Conservation (phyloP, 1,284 basidiomycete genomes). For the Tausonia pullulans region DNA sequence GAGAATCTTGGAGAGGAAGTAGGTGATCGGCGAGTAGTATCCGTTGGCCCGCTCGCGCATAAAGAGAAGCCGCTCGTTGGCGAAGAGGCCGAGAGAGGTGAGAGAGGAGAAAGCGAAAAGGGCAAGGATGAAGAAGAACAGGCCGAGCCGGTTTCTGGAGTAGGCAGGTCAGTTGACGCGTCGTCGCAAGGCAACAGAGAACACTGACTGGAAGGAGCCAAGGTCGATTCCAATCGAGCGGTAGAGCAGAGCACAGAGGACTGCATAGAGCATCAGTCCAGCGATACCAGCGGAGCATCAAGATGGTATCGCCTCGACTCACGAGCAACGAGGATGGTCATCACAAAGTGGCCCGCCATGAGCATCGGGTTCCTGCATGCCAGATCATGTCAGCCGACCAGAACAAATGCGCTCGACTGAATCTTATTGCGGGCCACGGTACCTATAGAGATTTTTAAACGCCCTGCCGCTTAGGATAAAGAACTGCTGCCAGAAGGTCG, state of each 20-base stretch:
- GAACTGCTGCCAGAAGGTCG: conserved; percentile 80
- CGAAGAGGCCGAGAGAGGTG: conserved; percentile 82
- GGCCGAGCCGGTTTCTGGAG: conserved; percentile 45
- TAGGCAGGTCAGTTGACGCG: not conserved
- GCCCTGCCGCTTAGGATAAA: conserved; percentile 82
- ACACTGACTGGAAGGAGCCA: conserved; percentile 55
- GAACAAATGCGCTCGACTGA: not conserved
- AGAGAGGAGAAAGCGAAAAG: conserved; percentile 93
- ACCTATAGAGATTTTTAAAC: conserved; percentile 87
- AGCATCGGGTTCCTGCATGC: conserved; percentile 69
- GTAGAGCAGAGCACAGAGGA: conserved; percentile 27
- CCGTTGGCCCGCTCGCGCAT: conserved; percentile 96
- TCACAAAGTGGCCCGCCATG: conserved; percentile 78
- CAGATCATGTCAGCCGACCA: conserved; percentile 1
- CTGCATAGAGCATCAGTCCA: conserved; percentile 16
- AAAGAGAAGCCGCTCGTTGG: conserved; percentile 86
- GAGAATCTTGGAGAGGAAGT: conserved; percentile 88
- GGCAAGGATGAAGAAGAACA: conserved; percentile 93
- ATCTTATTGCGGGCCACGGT: not conserved
- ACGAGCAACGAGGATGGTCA: conserved; percentile 71
- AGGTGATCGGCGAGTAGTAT: conserved; percentile 90
- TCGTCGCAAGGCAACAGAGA: too few relatives aligned
- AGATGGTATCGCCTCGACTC: conserved; percentile 30
- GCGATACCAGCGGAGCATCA: conserved; percentile 4
- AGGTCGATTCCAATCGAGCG: conserved; percentile 15